Base-by-base conservation (phyloP, 176 grass and related monocot species). In the Zizania latifolia region DNA sequence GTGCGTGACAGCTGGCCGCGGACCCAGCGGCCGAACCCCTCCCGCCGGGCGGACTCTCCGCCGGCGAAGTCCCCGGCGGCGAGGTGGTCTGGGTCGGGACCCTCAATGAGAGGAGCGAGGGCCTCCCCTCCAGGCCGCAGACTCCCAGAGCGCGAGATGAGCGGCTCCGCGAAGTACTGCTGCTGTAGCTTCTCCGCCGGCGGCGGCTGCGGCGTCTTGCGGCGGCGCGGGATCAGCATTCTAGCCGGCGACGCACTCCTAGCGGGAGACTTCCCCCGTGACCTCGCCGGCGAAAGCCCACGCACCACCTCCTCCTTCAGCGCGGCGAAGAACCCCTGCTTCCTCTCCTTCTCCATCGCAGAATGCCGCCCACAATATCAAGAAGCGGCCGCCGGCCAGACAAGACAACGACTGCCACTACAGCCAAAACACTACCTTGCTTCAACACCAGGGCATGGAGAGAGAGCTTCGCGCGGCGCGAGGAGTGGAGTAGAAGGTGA, bases 341-440 rank as follows among this genome's bases (percentile, higher is more conserved):
- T 93, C 87, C 85, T 77, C 84, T 93, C 91, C 82, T 87, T 93
- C 65, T 93, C 84, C 91, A 93, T 87, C n/a, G 26, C 27, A 3
- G 62, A 86, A 78, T 65, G 61, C 48, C 55, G n/a, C n/a, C n/a
- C n/a, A n/a, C n/a, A n/a, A n/a, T n/a, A n/a, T 10, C 26, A 4
- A 45, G 83, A 79, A 62, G 65, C 44, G 30, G 39, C 16, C 27
- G 10, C 78, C 40, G 30, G 14, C 16, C n/a, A n/a, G n/a, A n/a
- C n/a, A n/a, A 24, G 29, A 10, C 10, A 35, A 59, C 13, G 26
- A 58, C 27, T 15, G 14, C 14, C 8, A 10, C 38, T 8, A 2
- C 2, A 26, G 11, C n/a, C 8, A 21, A 12, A 63, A 5, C 58
- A 54, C 6, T 1, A 19, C 14, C 62, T 62, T 36, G 79, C 85